Percentiles rank a stretch among this genome's conserved stretches.
Evolutionary conservation across 345 rosid genomes (phyloP).

Genomic region (Physaria fendleri): DNA sequence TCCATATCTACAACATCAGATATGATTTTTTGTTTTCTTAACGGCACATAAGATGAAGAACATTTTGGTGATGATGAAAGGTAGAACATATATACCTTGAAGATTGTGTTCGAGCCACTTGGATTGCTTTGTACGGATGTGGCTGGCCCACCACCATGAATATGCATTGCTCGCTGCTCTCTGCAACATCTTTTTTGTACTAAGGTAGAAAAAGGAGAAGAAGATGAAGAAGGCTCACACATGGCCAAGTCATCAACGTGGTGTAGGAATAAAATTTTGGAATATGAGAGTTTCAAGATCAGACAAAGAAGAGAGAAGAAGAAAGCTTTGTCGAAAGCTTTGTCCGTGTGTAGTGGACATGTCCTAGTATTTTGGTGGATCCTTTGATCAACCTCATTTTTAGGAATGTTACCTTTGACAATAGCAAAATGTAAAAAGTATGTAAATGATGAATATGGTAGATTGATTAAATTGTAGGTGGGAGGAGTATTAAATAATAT

Average conservation of each 20-base stretch:
- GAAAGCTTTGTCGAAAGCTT: no score
- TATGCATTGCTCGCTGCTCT: constrained; percentile 77
- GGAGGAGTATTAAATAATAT: no score
- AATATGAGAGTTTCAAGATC: constrained; percentile 13
- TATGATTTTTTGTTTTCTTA: not conserved
- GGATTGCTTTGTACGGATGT: constrained; percentile 76
- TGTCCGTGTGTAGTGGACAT: constrained; percentile 20
- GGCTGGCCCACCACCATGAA: constrained; percentile 98
- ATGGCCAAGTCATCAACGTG: constrained; percentile 19
- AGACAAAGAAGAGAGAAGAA: constrained; percentile 22
- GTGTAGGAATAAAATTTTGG: not conserved
- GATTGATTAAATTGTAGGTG: no score
- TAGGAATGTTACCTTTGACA: constrained; percentile 24
- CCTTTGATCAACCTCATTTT: constrained; percentile 23
- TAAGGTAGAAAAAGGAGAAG: not conserved
- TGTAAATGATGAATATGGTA: not conserved
- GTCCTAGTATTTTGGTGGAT: constrained; percentile 29
- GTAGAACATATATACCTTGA: constrained; percentile 41
- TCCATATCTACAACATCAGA: constrained; percentile 55
- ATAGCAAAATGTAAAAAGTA: no score
- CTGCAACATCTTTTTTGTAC: constrained; percentile 44
- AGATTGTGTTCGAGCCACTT: constrained; percentile 84
- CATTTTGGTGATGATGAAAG: not conserved
- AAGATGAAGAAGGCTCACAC: constrained; percentile 17
- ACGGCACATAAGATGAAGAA: not conserved